Evolutionary conservation across 148 eudicot genomes (phyloP), one percentile per base, ranked within the genome.

Genomic region (Rhododendron molle): DNA sequence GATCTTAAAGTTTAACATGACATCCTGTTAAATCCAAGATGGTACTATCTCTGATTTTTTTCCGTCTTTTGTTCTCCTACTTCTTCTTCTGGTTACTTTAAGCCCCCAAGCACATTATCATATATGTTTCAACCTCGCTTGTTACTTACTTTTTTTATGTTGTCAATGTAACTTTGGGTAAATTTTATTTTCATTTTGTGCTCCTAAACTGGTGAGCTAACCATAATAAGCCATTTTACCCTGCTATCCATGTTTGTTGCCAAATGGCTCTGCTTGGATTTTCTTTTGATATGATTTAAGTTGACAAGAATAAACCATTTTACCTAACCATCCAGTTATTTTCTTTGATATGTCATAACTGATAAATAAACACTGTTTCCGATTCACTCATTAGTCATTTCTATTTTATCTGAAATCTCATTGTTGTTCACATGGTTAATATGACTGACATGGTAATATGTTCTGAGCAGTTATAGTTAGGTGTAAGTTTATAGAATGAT

Each of bases 191-290:
- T 80, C n/a, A 1, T 16, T 47, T 79, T 28, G 60, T 80, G 83
- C 32, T 80, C 26, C 69, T 80, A 50, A 52, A 80, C 26, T 28
- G 2, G 67, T 54, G 67, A 30, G 43, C 67, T 54, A 54, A 80
- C 65, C 36, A 52, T 52, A 54, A 80, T 34, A 52, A 7, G n/a
- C 69, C n/a, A 30, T 80, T 50, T 80, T 54, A 50, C 34, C 43
- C 18, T 52, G 43, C 28, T 34, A 32, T 81, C 13, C 20, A 16
- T 54, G 23, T 80, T 47, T 79, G 8, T 47, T 20, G 18, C 81
- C 81, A 1, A 12, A 65, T 79, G 16, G 18, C 60, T 79, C 62
- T 50, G 36, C 62, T 80, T 80, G 82, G 82, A 80, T 80, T 80
- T 80, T 30, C 62, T 80, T 28, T 80, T 0, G 20, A 1, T 80